A percentile compares a stretch with the other conserved stretches of the same genome.
These are phyloP conservation scores for Phytophthora nicotianae DNA, from an alignment of 352 stramenopile genomes.

Conservation along the genomic window DNA sequence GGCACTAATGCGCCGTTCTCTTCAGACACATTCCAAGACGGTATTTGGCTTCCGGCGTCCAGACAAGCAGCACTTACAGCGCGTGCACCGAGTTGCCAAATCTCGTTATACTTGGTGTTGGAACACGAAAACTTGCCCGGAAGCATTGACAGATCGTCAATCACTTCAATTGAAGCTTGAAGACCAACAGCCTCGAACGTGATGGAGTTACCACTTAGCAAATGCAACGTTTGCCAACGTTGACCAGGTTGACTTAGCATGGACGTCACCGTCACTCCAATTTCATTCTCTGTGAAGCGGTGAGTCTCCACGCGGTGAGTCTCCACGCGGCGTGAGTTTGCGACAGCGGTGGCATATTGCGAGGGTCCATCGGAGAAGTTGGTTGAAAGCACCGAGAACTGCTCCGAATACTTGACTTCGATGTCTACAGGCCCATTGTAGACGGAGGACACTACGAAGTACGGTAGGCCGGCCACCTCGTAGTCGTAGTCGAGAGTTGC, in stretches of 20 bases:
- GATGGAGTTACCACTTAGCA: conserved; percentile 31
- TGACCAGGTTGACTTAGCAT: conserved; percentile 34
- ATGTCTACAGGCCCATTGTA: conserved; percentile 28
- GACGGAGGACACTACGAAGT: conserved; percentile 33
- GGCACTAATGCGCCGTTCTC: conserved; percentile 43
- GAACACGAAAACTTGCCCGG: conserved; percentile 37
- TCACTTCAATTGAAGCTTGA: conserved; percentile 33
- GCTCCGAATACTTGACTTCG: conserved; percentile 42
- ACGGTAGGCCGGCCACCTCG: conserved; percentile 34
- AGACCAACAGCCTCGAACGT: conserved; percentile 34
- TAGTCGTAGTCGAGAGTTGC: conserved; percentile 40
- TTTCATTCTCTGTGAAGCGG: conserved; percentile 20
- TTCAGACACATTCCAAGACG: conserved; percentile 30
- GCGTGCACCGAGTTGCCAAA: conserved; percentile 33
- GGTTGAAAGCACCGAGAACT: conserved; percentile 27
- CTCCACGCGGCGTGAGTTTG: conserved; percentile 38
- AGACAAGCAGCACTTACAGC: conserved; percentile 37
- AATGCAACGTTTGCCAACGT: conserved; percentile 34
- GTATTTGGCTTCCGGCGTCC: conserved; percentile 29
- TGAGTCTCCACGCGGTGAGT: conserved; percentile 38
- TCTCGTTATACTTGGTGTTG: conserved; percentile 41
- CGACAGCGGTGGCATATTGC: conserved; percentile 25
- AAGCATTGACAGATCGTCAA: conserved; percentile 30
- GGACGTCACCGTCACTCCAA: conserved; percentile 25
- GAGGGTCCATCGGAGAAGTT: conserved; percentile 35